A percentile compares a stretch with the other conserved stretches of the same genome.
These are phyloP conservation scores for Torulaspora delbrueckii DNA, from an alignment of 805 yeast genomes.

Conservation along the genomic window DNA sequence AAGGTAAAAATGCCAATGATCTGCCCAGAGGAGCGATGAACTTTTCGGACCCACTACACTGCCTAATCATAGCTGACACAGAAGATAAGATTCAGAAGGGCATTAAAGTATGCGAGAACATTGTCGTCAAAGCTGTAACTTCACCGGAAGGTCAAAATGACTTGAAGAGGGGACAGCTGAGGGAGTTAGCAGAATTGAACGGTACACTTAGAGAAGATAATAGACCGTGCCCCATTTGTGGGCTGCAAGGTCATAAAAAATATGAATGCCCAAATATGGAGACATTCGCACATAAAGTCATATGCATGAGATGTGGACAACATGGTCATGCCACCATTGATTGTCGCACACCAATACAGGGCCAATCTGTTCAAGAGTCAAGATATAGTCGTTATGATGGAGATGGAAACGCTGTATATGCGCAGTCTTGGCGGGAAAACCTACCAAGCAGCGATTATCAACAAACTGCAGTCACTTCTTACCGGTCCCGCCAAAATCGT, in stretches of 20 bases:
- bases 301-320: conserved; percentile 75
- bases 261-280: conserved; percentile 58
- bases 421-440: conserved; percentile 6
- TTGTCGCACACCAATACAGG: conserved; percentile 45
- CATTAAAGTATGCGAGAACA: conserved; percentile 62
- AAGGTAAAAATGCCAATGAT: conserved; percentile 61
- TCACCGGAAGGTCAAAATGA: conserved; percentile 94
- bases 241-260: conserved; percentile 58
- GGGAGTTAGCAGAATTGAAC: conserved; percentile 88
- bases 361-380: conserved; percentile 19
- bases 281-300: conserved; percentile 49
- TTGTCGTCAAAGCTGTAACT: conserved; percentile 76
- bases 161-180: conserved; percentile 79
- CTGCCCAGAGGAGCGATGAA: conserved; percentile 47
- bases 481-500: conserved; percentile 16
- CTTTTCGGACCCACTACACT: conserved; percentile 81
- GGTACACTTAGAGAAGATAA: conserved; percentile 88
- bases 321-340: conserved; percentile 86
- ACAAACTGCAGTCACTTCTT: conserved; percentile 3
- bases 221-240: conserved; percentile 60
- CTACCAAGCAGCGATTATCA: neutral
- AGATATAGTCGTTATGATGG: conserved; percentile 10
- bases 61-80: conserved; percentile 76
- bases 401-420: neutral
- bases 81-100: conserved; percentile 75